Conservation (phyloP, 441 rosid species). For the Flueggea neowawraea region DNA sequence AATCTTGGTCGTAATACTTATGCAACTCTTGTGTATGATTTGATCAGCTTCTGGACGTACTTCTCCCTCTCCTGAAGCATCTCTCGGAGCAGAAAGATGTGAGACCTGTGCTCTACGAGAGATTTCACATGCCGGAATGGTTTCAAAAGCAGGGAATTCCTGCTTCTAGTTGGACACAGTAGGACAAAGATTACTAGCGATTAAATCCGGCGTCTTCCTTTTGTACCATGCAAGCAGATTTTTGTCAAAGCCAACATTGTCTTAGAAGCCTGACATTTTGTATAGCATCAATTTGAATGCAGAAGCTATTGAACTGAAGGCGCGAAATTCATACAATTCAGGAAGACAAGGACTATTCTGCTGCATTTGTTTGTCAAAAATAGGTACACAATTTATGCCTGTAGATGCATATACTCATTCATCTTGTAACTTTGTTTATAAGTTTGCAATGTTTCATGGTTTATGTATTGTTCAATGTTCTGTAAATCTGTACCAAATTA, state of each 20-base stretch:
- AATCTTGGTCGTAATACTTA: not conserved
- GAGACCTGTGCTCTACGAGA: conserved; percentile 62
- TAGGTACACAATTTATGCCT: conserved; percentile 21
- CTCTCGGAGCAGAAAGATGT: conserved; percentile 81
- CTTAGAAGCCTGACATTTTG: conserved; percentile 15
- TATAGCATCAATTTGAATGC: conserved; percentile 21
- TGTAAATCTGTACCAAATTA: conserved; percentile 19
- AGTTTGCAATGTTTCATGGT: conserved; percentile 10
- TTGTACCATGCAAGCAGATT: conserved; percentile 14
- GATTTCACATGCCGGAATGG: conserved; percentile 94
- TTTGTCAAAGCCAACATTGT: conserved; percentile 21
- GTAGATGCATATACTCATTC: conserved; percentile 23
- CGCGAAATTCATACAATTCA: conserved; percentile 1
- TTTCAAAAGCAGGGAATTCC: conserved; percentile 94
- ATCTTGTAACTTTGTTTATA: conserved; percentile 28
- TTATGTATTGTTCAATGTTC: conserved; percentile 5
- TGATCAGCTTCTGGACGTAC: conserved; percentile 78
- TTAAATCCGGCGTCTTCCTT: conserved; percentile 4
- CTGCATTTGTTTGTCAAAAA: conserved; percentile 20
- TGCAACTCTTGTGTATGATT: not conserved
- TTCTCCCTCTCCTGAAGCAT: conserved; percentile 85
- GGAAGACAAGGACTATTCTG: conserved; percentile 6
- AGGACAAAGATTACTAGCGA: conserved; percentile 8
- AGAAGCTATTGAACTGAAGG: conserved; percentile 14
- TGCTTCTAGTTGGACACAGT: conserved; percentile 40